phyloP scores from a whole-genome alignment of 192 early-diverging fungal genomes.

The Rhizoclosmatium sp. region DNA sequence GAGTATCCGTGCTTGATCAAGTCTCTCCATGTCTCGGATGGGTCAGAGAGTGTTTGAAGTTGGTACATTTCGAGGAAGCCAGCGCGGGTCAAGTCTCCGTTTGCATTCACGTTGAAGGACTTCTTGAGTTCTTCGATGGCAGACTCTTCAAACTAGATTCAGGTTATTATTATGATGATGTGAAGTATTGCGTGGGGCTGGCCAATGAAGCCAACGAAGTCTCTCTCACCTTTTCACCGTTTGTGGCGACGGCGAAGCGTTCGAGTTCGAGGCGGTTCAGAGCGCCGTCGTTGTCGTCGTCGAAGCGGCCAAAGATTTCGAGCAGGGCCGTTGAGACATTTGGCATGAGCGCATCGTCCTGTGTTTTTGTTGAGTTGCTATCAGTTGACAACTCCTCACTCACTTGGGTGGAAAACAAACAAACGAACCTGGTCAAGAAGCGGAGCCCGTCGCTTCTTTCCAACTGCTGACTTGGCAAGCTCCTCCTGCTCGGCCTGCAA shows the following conservation, averaged over 20 bases:
- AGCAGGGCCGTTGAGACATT: slow-evolving; percentile 57
- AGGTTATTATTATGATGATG: no score
- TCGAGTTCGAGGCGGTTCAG: slow-evolving; percentile 62
- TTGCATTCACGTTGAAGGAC: slow-evolving; percentile 70
- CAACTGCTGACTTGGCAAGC: slow-evolving; percentile 3
- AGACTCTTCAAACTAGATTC: slow-evolving; percentile 46
- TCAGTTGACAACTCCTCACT: not conserved
- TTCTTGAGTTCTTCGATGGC: slow-evolving; percentile 67
- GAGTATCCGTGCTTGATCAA: slow-evolving; percentile 47
- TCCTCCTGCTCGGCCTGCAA: slow-evolving; percentile 1
- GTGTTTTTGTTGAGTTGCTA: slow-evolving; percentile 6
- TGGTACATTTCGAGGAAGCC: slow-evolving; percentile 89
- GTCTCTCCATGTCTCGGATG: slow-evolving; percentile 43
- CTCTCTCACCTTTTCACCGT: slow-evolving; percentile 59
- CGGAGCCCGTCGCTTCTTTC: slow-evolving; percentile 25
- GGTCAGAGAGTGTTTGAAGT: slow-evolving; percentile 42
- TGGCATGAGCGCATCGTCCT: slow-evolving; percentile 58
- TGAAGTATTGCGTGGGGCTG: no score
- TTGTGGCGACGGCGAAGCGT: slow-evolving; percentile 65
- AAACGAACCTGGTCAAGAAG: slow-evolving; percentile 9
- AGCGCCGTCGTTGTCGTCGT: slow-evolving; percentile 64
- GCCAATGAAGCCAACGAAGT: no score
- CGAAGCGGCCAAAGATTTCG: slow-evolving; percentile 72
- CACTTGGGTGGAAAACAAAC: slow-evolving; percentile 34
- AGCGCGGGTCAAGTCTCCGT: slow-evolving; percentile 66